phyloP scores from a whole-genome alignment of 129 eudicot genomes.

The Calendula officinalis region DNA sequence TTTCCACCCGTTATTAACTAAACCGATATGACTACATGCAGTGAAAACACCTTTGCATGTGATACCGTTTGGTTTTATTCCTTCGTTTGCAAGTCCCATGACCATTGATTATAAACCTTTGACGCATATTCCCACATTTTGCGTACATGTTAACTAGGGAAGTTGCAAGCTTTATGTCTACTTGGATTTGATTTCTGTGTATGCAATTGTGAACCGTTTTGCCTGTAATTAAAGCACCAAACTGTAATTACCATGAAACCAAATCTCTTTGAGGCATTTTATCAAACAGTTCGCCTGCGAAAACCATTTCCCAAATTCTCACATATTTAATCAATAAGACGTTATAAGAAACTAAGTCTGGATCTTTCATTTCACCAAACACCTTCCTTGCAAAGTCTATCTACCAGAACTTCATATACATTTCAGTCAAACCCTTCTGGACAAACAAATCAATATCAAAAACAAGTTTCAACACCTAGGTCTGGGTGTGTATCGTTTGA shows the following conservation, averaged over 20 bases:
- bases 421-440: conserved; percentile 36
- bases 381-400: conserved; percentile 30
- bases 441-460: conserved; percentile 39
- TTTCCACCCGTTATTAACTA: conserved; percentile 54
- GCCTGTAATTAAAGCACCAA: conserved; percentile 64
- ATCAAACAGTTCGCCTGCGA: conserved; percentile 38
- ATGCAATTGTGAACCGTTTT: conserved; percentile 49
- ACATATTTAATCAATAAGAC: conserved; percentile 38
- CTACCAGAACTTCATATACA: conserved; percentile 34
- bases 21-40: conserved; percentile 77
- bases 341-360: conserved; percentile 36
- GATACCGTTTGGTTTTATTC: conserved; percentile 58
- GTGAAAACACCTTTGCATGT: conserved; percentile 69
- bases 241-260: conserved; percentile 54
- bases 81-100: conserved; percentile 57
- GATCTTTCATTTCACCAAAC: conserved; percentile 32
- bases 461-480: conserved; percentile 35
- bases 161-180: conserved; percentile 46
- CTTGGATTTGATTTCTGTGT: conserved; percentile 33
- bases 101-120: conserved; percentile 56
- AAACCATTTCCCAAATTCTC: conserved; percentile 28
- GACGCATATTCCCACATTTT: conserved; percentile 67
- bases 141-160: conserved; percentile 76
- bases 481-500: conserved; percentile 30
- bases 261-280: conserved; percentile 36